phyloP scores from a whole-genome alignment of 2,329 filamentous ascomycete genomes.

The Neurospora sp. region DNA sequence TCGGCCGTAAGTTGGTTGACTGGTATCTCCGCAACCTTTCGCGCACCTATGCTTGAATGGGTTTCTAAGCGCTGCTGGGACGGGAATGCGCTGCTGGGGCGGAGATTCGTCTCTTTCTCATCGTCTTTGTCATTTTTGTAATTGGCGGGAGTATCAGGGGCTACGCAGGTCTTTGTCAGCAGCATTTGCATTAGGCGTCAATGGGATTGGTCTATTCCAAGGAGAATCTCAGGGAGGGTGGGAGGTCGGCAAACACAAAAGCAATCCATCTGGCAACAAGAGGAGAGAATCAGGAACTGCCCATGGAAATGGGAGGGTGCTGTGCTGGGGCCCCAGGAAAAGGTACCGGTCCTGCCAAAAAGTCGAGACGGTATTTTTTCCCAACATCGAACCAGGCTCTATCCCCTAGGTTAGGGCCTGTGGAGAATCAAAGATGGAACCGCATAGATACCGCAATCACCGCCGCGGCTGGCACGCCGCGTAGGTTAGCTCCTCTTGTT shows the following conservation, averaged over 20 bases:
- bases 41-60: slow-evolving; percentile 67
- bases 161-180: slow-evolving; percentile 9
- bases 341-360: not conserved
- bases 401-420: not conserved
- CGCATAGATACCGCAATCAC: not conserved
- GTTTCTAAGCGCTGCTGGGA: not conserved
- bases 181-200: slow-evolving; percentile 17
- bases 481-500: not conserved
- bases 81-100: slow-evolving; percentile 1
- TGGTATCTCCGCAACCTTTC: slow-evolving; percentile 98
- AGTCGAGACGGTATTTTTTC: not conserved
- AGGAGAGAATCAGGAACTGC: not conserved
- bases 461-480: not conserved
- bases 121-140: slow-evolving; percentile 12
- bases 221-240: slow-evolving; percentile 1
- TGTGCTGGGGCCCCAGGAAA: not conserved
- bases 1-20: slow-evolving; percentile 91
- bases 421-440: not conserved
- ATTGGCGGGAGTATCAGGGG: slow-evolving; percentile 8
- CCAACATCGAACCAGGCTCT: not conserved
- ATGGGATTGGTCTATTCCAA: slow-evolving; percentile 1
- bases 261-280: not conserved
- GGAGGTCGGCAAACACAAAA: slow-evolving; percentile 5
- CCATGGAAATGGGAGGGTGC: not conserved
- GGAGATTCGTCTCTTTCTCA: slow-evolving; percentile 1